Evolutionary conservation across 768 basidiomycete species (phyloP), one percentile per base, ranked within the genome.

Genomic region (Suillus spraguei): DNA sequence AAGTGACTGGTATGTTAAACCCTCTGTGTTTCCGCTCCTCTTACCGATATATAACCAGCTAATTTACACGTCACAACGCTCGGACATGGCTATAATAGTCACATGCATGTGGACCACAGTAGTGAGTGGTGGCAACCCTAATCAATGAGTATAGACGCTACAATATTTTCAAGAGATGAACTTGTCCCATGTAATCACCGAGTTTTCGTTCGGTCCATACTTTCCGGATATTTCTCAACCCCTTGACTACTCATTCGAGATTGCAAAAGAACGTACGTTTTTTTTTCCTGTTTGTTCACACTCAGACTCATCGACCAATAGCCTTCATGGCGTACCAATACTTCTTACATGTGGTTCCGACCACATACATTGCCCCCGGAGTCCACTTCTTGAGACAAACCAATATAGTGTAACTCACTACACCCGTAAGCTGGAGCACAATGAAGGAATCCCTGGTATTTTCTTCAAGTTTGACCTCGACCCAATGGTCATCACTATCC

Each of bases 391-490:
- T 4, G 73, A 83, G 46, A 95, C 93, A 3, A 84, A 92, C 71
- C 93, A 97, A 75, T 98, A 99, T 78, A 93, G 92, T 53, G 97
- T 98, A 6, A 98, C 94, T 0, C 94, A 97, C 76, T 97, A 98
- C 68, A 87, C 85, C 2, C 87, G 92, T 36, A 82, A 85, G 20
- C 79, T 97, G 3, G 79, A 86, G 22, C 91, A 93, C 71, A 86
- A 92, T 66, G 78, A 81, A 17, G 93, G 92, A 8, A 89, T 94
- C 0, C 97, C 97, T 0, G 96, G 93, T 17, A 97, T 99, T 72
- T 98, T 97, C 82, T 97, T 98, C 89, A 97, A 98, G 77, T 98
- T 94, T 74, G 96, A 99, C 63, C 78, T 98, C 42, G 97, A 99
- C 72, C 95, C 96, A 0, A 84, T 99, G 77, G 81, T 85, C 28